Conservation (phyloP, 305 asterid genomes). For the Ruellia speciosa region DNA sequence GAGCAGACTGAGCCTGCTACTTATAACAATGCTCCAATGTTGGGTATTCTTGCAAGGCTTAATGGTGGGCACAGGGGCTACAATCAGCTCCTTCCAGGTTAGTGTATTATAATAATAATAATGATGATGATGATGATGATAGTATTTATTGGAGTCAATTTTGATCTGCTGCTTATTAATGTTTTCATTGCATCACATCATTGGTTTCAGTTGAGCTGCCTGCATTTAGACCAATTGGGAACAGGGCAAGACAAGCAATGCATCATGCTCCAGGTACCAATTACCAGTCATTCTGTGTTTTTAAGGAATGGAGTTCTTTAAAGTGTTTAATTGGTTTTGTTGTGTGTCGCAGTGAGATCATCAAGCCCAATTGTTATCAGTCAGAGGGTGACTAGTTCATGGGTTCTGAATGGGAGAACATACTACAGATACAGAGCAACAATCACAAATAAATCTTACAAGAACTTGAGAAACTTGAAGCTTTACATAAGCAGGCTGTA, state of each 20-base stretch:
- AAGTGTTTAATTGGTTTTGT: too few relatives aligned
- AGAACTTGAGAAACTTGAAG: conserved; percentile 64
- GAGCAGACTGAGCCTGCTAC: conserved; percentile 99
- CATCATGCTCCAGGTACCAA: conserved; percentile 40
- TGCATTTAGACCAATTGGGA: conserved; percentile 33
- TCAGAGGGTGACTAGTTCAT: conserved; percentile 58
- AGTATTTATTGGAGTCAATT: background rate
- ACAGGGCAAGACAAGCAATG: conserved; percentile 34
- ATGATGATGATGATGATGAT: too few relatives aligned
- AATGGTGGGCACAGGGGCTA: conserved; percentile 63
- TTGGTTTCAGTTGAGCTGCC: conserved; percentile 3
- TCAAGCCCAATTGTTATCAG: conserved; percentile 36
- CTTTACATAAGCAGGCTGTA: conserved; percentile 60
- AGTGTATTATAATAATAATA: conserved; percentile 15
- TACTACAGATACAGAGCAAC: conserved; percentile 74
- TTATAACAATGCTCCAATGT: conserved; percentile 85
- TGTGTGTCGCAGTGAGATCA: conserved; percentile 34
- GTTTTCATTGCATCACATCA: background rate
- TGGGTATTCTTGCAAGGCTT: conserved; percentile 81
- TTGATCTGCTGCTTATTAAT: background rate
- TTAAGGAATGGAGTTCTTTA: background rate
- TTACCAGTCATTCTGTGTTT: too few relatives aligned
- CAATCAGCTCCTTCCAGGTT: conserved; percentile 92
- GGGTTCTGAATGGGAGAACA: conserved; percentile 59
- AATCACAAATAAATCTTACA: conserved; percentile 65